Evolutionary conservation across 2,329 filamentous ascomycete genomes (phyloP).

Genomic region (Hawksworthiomyces lignivorus): DNA sequence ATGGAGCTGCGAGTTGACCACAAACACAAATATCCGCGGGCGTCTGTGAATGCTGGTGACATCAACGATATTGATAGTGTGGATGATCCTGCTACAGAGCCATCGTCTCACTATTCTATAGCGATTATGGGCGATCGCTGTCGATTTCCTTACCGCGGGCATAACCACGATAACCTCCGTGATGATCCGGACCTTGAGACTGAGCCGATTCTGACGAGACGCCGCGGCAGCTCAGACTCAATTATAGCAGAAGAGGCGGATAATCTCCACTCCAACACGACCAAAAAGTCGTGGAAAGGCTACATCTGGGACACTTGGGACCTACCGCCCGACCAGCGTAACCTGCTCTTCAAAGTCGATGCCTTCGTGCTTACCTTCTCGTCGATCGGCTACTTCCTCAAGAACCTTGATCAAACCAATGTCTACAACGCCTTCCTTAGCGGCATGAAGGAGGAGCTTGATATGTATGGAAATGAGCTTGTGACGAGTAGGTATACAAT

Average conservation of each 20-base stretch:
- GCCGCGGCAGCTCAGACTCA: no score
- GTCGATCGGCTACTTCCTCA: slow-evolving; percentile 26
- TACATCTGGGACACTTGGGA: slow-evolving; percentile 31
- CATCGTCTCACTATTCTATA: not conserved
- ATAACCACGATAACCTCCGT: no score
- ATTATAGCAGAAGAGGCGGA: no score
- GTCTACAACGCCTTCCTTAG: slow-evolving; percentile 40
- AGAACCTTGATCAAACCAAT: slow-evolving; percentile 32
- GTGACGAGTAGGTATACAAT: slow-evolving; percentile 21
- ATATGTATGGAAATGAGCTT: slow-evolving; percentile 32
- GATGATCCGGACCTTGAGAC: no score
- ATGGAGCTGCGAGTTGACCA: no score
- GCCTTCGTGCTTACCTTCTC: slow-evolving; percentile 27
- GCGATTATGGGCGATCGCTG: not conserved
- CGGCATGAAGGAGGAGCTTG: slow-evolving; percentile 39
- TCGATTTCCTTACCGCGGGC: no score
- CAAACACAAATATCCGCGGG: no score
- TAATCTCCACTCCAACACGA: no score
- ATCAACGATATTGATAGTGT: not conserved
- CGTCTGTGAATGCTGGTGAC: no score
- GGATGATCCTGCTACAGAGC: not conserved
- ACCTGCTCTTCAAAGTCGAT: slow-evolving; percentile 27
- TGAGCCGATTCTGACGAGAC: no score
- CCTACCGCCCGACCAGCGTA: slow-evolving; percentile 23
- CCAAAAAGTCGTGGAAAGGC: slow-evolving; percentile 25